Evolutionary conservation across 495 filamentous ascomycete genomes (phyloP), one percentile per base, ranked within the genome.

Genomic region (Penicillium cosmopolitanum): DNA sequence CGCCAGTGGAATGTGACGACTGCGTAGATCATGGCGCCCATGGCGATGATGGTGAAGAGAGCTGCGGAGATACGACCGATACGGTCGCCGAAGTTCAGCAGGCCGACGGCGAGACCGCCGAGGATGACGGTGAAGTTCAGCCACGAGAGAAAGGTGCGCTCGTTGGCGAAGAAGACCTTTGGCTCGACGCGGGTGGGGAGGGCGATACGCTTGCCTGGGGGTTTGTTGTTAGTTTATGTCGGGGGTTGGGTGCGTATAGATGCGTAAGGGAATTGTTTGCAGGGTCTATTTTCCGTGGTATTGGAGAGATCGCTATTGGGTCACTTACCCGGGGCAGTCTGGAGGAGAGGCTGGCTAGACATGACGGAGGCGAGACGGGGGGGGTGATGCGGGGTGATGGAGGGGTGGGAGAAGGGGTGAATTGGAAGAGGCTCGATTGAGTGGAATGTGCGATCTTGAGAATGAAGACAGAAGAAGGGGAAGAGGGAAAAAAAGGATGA

Each of bases 101-200:
- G 90, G 53, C 96, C 95, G 56, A 98, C 88, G 25, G 93, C 94
- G 51, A 99, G 86, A 53, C 94, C 93, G 67, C 95, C 95, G 43
- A 99, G 87, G 73, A 99, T 93, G 69, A 98, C 94, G 70, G 91
- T 95, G 84, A 98, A 98, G 82, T 98, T 98, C 65, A 99, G 89
- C 96, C 96, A 99, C 70, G 90, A 95, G 67, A 99, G 87, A 69
- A 98, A 99, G 42, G 95, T 99, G 53, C 95, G 93, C 81, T 99
- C 95, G 81, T 98, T 98, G 74, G 95, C 95, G 83, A 99, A 99
- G 87, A 98, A 99, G 78, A 98, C 95, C 77, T 99, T 99, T 40
- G 95, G 95, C 73, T 99, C 95, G 75, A 99, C 93, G 61, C 95
- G 93, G 43, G 93, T 96, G 54, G 95, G 95, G 61, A 99, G 92